Conservation (phyloP, 805 yeast species). For the Spathaspora arborariae region DNA sequence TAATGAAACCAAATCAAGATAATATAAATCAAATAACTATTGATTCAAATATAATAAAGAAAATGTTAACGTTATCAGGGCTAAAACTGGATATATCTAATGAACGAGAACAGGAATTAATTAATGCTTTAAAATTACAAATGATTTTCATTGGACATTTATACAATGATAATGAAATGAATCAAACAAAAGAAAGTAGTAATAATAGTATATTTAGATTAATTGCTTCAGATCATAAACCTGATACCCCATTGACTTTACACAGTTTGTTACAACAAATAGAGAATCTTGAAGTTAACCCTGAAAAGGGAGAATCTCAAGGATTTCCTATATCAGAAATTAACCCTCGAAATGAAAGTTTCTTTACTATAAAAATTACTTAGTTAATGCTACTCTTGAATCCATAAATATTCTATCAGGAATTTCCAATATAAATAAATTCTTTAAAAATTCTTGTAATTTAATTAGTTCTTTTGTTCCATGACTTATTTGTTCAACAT, state of each 20-base stretch:
- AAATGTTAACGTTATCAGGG: constrained; percentile 34
- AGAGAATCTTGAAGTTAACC: constrained; percentile 9
- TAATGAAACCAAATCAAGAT: constrained; percentile 8
- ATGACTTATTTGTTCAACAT: constrained; percentile 63
- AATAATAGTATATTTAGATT: constrained; percentile 30
- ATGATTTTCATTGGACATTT: constrained; percentile 32
- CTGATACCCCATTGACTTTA: constrained; percentile 21
- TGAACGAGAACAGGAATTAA: constrained; percentile 17
- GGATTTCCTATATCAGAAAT: constrained; percentile 13
- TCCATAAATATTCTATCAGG: constrained; percentile 85
- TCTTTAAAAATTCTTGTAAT: constrained; percentile 63
- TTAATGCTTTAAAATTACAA: constrained; percentile 29
- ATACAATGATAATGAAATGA: constrained; percentile 16
- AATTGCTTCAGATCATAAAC: constrained; percentile 29
- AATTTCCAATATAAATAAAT: constrained; percentile 62
- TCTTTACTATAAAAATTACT: constrained; percentile 10
- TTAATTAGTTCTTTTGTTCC: constrained; percentile 60
- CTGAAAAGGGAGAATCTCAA: constrained; percentile 21
- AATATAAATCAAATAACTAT: constrained; percentile 9
- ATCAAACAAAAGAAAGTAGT: constrained; percentile 1
- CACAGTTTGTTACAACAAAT: constrained; percentile 13
- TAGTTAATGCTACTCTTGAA: constrained; percentile 45
- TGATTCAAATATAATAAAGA: constrained; percentile 11
- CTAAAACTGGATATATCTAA: constrained; percentile 18
- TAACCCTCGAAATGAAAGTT: constrained; percentile 7